A percentile compares a stretch with the other conserved stretches of the same genome.
Evolutionary conservation across 2,329 filamentous ascomycete species (phyloP).

Genomic region (Exophiala mesophila): DNA sequence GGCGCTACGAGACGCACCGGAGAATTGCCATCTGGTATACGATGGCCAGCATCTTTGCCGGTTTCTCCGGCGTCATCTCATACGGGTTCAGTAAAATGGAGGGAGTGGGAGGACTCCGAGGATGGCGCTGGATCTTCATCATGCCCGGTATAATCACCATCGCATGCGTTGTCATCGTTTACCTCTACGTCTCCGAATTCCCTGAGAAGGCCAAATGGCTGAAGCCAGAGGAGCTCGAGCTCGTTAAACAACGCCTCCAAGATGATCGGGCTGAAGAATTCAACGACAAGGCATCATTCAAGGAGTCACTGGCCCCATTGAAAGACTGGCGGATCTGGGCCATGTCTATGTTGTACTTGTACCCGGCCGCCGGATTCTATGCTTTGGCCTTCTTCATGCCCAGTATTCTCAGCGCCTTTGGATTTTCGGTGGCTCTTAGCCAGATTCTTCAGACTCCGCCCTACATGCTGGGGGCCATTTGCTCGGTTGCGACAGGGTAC

Average conservation of each 20-base stretch:
- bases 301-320: conserved; percentile 28
- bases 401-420: conserved; percentile 64
- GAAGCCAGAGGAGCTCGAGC: conserved; percentile 9
- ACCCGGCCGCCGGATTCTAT: conserved; percentile 32
- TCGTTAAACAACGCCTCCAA: conserved; percentile 35
- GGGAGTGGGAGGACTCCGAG: conserved; percentile 27
- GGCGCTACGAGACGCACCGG: conserved; percentile 13
- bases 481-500: conserved; percentile 25
- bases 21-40: conserved; percentile 1
- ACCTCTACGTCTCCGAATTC: conserved; percentile 2
- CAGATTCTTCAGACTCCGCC: conserved; percentile 70
- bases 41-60: background rate
- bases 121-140: conserved; percentile 67
- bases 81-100: conserved; percentile 3
- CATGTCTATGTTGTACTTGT: conserved; percentile 35
- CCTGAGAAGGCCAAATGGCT: conserved; percentile 1
- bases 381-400: conserved; percentile 56
- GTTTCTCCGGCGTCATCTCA: conserved; percentile 1
- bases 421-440: conserved; percentile 57
- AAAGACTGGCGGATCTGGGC: conserved; percentile 40
- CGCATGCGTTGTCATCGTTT: background rate
- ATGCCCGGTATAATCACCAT: conserved; percentile 47
- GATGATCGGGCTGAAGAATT: conserved; percentile 33
- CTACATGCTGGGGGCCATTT: conserved; percentile 48
- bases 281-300: conserved; percentile 25